Evolutionary conservation across 192 early-diverging fungal species (phyloP).

Genomic region (Podila epigama): DNA sequence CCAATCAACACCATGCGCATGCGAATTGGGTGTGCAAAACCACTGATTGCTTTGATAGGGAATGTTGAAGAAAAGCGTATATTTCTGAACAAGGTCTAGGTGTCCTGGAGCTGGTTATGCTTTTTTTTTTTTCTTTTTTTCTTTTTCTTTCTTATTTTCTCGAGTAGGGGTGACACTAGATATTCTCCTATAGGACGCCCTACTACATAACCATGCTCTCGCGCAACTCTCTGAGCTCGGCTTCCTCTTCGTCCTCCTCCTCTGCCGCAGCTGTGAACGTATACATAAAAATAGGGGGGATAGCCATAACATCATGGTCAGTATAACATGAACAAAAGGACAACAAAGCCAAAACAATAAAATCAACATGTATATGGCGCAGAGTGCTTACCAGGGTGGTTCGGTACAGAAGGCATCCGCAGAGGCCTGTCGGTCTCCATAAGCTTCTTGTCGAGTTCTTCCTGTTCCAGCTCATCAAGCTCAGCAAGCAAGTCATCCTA

Average conservation of each 20-base stretch:
- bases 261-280: no score
- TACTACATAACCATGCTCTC: conserved; percentile 79
- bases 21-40: no score
- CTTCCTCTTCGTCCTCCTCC: conserved; percentile 77
- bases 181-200: background rate
- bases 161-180: background rate
- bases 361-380: background rate
- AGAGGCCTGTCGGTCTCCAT: conserved; percentile 74
- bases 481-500: conserved; percentile 88
- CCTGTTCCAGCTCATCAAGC: conserved; percentile 93
- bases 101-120: no score
- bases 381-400: conserved; percentile 64
- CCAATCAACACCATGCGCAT: no score
- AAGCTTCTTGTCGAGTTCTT: conserved; percentile 87
- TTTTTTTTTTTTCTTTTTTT: background rate
- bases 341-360: background rate
- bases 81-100: no score
- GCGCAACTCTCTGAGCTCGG: conserved; percentile 78
- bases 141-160: background rate
- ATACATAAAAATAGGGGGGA: no score
- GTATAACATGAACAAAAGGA: background rate
- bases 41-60: no score
- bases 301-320: no score
- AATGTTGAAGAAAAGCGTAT: no score
- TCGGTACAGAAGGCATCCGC: conserved; percentile 67